These are phyloP conservation scores for Apiotrichum brassicae DNA, from an alignment of 1,284 basidiomycete genomes.

Conservation along the genomic window DNA sequence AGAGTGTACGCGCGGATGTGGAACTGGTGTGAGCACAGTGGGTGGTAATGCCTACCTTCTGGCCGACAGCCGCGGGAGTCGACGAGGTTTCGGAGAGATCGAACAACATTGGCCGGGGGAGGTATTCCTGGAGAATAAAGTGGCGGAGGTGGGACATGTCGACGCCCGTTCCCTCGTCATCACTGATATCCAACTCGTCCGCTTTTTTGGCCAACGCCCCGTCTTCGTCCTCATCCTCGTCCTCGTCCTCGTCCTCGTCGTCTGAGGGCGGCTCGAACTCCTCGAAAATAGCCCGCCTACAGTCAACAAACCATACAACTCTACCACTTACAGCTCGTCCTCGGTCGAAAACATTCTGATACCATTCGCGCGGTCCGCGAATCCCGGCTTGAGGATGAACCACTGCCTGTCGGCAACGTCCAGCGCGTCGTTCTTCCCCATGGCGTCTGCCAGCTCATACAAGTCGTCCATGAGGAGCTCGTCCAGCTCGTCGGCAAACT, in stretches of 20 bases:
- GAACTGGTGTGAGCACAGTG: constrained; percentile 53
- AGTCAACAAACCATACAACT: background rate
- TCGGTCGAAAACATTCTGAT: constrained; percentile 84
- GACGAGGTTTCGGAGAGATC: constrained; percentile 52
- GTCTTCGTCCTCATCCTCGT: constrained; percentile 39
- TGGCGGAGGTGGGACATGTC: constrained; percentile 82
- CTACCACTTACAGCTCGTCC: constrained; percentile 53
- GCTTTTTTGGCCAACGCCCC: constrained; percentile 18
- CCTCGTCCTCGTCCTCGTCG: constrained; percentile 48
- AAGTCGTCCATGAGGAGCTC: constrained; percentile 91
- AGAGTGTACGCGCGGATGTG: constrained; percentile 92
- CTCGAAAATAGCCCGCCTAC: constrained; percentile 64
- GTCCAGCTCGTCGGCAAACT: constrained; percentile 90
- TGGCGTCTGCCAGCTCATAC: constrained; percentile 68
- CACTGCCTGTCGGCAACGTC: constrained; percentile 51
- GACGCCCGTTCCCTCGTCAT: constrained; percentile 55
- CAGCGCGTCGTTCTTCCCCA: constrained; percentile 50
- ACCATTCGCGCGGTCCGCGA: constrained; percentile 94
- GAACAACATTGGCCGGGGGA: constrained; percentile 67
- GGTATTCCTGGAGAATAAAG: constrained; percentile 96
- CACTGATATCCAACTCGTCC: constrained; percentile 47
- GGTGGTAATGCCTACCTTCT: constrained; percentile 54
- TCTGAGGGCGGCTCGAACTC: constrained; percentile 65
- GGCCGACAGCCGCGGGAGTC: constrained; percentile 43
- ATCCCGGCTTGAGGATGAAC: constrained; percentile 96